Conservation (phyloP, 225 moss, liverwort and hornwort species). For the Sphagnum contortum region DNA sequence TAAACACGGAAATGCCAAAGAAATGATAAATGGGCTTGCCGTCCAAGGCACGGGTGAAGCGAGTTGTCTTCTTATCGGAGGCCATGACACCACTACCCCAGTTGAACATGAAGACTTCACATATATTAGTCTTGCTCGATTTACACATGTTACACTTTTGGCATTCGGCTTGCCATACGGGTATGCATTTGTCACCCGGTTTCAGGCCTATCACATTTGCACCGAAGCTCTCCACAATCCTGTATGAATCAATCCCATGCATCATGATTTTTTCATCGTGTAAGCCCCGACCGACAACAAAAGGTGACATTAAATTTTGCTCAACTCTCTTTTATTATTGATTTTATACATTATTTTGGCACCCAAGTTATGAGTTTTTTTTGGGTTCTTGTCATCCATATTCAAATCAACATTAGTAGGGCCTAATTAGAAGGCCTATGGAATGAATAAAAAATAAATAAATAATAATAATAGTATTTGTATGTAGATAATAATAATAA, state of each 20-base stretch:
- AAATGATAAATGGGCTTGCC: slow-evolving; percentile 37
- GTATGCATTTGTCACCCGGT: slow-evolving; percentile 57
- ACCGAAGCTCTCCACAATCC: slow-evolving; percentile 72
- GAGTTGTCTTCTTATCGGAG: slow-evolving; percentile 11
- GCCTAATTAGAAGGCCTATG: no score
- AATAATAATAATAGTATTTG: no score
- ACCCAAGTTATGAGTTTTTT: background rate
- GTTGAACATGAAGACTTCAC: slow-evolving; percentile 26
- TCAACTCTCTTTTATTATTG: background rate
- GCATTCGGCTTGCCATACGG: slow-evolving; percentile 43
- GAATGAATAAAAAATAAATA: no score
- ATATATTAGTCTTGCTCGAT: slow-evolving; percentile 29
- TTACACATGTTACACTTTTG: slow-evolving; percentile 37
- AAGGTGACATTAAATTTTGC: background rate
- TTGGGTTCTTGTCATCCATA: background rate
- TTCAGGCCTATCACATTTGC: slow-evolving; percentile 33
- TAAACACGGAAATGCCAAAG: slow-evolving; percentile 40
- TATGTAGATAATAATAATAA: no score
- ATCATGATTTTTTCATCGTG: background rate
- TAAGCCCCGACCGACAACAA: background rate
- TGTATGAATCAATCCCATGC: background rate
- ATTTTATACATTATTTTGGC: background rate
- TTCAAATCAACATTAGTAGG: no score
- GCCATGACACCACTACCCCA: slow-evolving; percentile 17
- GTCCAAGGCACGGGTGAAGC: slow-evolving; percentile 19